phyloP scores from a whole-genome alignment of 2,329 filamentous ascomycete genomes.

The Xylariaceae sp. region DNA sequence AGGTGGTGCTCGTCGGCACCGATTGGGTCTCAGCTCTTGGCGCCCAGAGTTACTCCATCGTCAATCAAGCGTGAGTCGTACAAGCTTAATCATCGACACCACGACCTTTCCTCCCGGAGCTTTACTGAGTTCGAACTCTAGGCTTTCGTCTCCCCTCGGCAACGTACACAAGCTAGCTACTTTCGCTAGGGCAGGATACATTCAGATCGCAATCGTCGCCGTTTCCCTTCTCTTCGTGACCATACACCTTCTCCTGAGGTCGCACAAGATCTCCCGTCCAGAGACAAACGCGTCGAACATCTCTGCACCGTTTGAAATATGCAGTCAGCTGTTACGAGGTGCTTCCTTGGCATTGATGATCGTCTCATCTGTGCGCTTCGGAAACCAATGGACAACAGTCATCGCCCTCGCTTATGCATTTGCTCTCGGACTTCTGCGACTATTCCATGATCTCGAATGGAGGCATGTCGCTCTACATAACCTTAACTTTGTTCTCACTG shows the following conservation, averaged over 20 bases:
- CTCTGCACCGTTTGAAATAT: conserved; percentile 42
- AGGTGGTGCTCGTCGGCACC: conserved; percentile 28
- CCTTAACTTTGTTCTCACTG: conserved; percentile 44
- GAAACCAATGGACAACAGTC: conserved; percentile 37
- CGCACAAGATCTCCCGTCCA: conserved; percentile 26
- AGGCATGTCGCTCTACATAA: conserved; percentile 47
- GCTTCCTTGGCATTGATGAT: conserved; percentile 40
- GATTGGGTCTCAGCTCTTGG: conserved; percentile 37
- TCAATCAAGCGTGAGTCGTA: background rate
- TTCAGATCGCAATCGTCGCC: conserved; percentile 38
- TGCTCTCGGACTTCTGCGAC: conserved; percentile 42
- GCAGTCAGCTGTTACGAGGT: conserved; percentile 40
- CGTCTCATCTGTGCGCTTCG: conserved; percentile 34
- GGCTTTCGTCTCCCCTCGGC: conserved; percentile 16
- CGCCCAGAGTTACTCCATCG: conserved; percentile 24
- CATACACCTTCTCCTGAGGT: conserved; percentile 34
- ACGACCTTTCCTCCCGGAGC: background rate
- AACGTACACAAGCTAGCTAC: conserved; percentile 41
- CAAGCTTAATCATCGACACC: background rate
- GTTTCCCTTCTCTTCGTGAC: conserved; percentile 37
- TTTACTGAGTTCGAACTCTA: background rate
- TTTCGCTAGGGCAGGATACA: conserved; percentile 40
- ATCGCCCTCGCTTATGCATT: conserved; percentile 41
- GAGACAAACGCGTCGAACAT: conserved; percentile 39
- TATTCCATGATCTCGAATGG: conserved; percentile 42